Evolutionary conservation across 768 basidiomycete genomes (phyloP).

Genomic region (Coprinopsis strossmayeri): DNA sequence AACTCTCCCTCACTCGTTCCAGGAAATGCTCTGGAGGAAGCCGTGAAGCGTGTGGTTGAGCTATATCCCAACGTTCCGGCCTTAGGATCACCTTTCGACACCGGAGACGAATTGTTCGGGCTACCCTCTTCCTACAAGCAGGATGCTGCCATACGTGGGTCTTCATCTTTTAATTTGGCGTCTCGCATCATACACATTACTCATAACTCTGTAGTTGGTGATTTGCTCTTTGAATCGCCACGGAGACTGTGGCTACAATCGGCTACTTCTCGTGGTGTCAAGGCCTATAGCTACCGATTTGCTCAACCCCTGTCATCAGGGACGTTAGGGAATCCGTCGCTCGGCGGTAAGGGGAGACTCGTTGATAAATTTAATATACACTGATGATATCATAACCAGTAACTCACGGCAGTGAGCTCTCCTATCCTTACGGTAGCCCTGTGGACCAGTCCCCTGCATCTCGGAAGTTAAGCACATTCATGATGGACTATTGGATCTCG

Average conservation of each 20-base stretch:
- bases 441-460: slow-evolving; percentile 15
- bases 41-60: slow-evolving; percentile 22
- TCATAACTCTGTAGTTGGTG: slow-evolving; percentile 21
- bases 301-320: slow-evolving; percentile 31
- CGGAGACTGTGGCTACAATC: slow-evolving; percentile 34
- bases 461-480: slow-evolving; percentile 21
- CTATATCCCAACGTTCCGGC: slow-evolving; percentile 37
- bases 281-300: slow-evolving; percentile 37
- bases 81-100: slow-evolving; percentile 38
- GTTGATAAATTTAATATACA: not conserved
- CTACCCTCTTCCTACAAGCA: slow-evolving; percentile 24
- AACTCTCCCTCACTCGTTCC: slow-evolving; percentile 16
- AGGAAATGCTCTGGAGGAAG: not conserved
- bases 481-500: slow-evolving; percentile 39
- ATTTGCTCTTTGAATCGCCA: slow-evolving; percentile 32
- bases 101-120: slow-evolving; percentile 25
- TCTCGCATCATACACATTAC: not conserved
- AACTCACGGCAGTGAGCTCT: slow-evolving; percentile 25
- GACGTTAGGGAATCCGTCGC: slow-evolving; percentile 11
- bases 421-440: slow-evolving; percentile 29
- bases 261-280: slow-evolving; percentile 28
- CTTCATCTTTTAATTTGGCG: not conserved
- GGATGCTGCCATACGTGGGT: slow-evolving; percentile 23
- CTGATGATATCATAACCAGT: slow-evolving; percentile 19
- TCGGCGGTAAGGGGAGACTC: slow-evolving; percentile 23